A percentile compares a stretch with the other conserved stretches of the same genome.
Evolutionary conservation across 768 basidiomycete species (phyloP).

Genomic region (Termitomyces sp.): DNA sequence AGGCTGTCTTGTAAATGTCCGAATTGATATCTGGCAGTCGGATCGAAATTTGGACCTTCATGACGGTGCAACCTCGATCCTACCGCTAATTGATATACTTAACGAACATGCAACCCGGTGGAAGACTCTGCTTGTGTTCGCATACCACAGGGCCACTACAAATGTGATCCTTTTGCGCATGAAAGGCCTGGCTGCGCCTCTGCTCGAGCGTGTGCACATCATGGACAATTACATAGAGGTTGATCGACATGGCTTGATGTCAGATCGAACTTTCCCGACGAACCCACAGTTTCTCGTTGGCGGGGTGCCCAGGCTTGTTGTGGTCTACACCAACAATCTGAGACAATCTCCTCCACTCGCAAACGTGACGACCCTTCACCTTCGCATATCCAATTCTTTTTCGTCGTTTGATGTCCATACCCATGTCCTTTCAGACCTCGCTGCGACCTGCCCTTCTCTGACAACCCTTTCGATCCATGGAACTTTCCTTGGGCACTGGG

Average conservation of each 20-base stretch:
- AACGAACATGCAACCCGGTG: slow-evolving; percentile 19
- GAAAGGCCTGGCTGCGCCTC: slow-evolving; percentile 14
- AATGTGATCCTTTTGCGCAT: slow-evolving; percentile 18
- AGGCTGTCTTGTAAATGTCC: slow-evolving; percentile 21
- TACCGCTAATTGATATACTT: slow-evolving; percentile 15
- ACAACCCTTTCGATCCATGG: slow-evolving; percentile 26
- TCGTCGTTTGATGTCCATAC: slow-evolving; percentile 4
- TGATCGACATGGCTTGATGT: not conserved
- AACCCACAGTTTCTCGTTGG: slow-evolving; percentile 7
- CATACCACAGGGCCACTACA: slow-evolving; percentile 19
- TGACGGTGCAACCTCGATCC: slow-evolving; percentile 4
- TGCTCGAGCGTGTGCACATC: slow-evolving; percentile 22
- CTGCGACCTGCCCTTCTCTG: slow-evolving; percentile 17
- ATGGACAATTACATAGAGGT: slow-evolving; percentile 4
- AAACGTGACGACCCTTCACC: slow-evolving; percentile 27
- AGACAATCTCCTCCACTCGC: slow-evolving; percentile 20
- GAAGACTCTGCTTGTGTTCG: slow-evolving; percentile 21
- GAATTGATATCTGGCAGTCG: slow-evolving; percentile 24
- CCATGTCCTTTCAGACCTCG: slow-evolving; percentile 3
- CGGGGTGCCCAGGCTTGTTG: slow-evolving; percentile 9
- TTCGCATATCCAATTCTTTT: slow-evolving; percentile 13
- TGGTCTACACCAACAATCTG: slow-evolving; percentile 10
- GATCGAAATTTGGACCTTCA: slow-evolving; percentile 14
- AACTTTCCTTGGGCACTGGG: slow-evolving; percentile 16
- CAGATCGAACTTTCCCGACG: not conserved